Base-by-base conservation (phyloP, 1,139 yeast genomes). In the Kluyveromyces sp. region DNA sequence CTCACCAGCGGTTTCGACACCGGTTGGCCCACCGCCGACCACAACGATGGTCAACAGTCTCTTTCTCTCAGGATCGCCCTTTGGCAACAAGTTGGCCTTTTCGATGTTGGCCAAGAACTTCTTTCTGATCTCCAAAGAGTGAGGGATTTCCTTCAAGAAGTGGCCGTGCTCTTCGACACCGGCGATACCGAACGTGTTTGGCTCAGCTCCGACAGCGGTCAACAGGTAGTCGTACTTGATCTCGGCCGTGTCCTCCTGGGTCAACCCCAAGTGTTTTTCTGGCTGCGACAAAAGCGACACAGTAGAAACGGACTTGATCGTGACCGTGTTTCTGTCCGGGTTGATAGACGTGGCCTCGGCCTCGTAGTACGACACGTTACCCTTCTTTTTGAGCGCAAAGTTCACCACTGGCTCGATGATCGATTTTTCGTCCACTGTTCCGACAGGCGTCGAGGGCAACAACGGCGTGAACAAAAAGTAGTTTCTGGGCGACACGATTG, bases 1-100 rank as follows among this genome's bases (percentile, higher is more conserved):
- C 68, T 86, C 95, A 61, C 89, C 94, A 48, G 94, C 94, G 45
- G 83, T 76, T 66, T 86, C 95, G 46, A 85, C 94, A 67, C 94
- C 95, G 37, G 95, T 85, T 61, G 94, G 92, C 54, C 95, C 95
- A 70, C 94, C 95, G 58, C 95, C 95, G 58, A 88, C 84, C 50
- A 85, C 87, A 47, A 83, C 88, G 56, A 84, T 73, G 36, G 80
- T 75, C 61, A 83, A 70, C 52, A 87, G 74, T 69, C 87, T 74
- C 66, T 77, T 77, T 68, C 94, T 75, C 62, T 81, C 87, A 42
- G 79, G 81, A 57, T 83, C 87, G 49, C 81, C 89, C 60, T 74
- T 72, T 45, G 88, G 85, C 57, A 83, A 73, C 53, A 80, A 69
- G 64, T 81, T 77, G 35, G 94, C 84, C 54, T 80, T 85, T 65